Conservation (phyloP, 306 rosid species). For the Rosa persica region DNA sequence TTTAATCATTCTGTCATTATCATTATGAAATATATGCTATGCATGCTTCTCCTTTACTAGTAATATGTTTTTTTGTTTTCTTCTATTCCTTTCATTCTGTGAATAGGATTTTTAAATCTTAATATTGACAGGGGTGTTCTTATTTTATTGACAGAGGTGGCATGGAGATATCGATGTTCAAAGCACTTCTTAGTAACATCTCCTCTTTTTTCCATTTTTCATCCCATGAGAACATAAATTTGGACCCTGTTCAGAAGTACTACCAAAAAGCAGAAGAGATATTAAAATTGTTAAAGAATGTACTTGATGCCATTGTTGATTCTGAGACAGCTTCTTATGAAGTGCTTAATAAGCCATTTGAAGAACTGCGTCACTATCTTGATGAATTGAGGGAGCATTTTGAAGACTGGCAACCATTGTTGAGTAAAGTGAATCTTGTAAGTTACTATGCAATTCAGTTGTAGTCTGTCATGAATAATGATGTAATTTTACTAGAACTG, state of each 20-base stretch:
- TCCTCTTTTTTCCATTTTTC: slow-evolving; percentile 72
- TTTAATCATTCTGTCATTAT: not conserved
- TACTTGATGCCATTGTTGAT: slow-evolving; percentile 67
- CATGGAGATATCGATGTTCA: slow-evolving; percentile 85
- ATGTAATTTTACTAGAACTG: slow-evolving; percentile 15
- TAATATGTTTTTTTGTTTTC: not conserved
- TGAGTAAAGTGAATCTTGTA: slow-evolving; percentile 90
- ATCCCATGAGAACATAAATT: slow-evolving; percentile 54
- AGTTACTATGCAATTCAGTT: slow-evolving; percentile 38
- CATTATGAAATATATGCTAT: not conserved
- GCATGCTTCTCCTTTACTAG: not conserved
- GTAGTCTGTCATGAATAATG: slow-evolving; percentile 8
- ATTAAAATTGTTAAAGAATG: slow-evolving; percentile 73
- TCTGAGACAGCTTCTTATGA: slow-evolving; percentile 69
- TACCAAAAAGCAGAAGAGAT: slow-evolving; percentile 70
- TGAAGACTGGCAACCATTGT: slow-evolving; percentile 75
- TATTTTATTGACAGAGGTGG: slow-evolving; percentile 57
- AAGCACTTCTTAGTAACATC: slow-evolving; percentile 58
- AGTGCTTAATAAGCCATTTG: slow-evolving; percentile 54
- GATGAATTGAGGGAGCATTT: slow-evolving; percentile 73
- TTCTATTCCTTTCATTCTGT: not conserved
- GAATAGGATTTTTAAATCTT: slow-evolving; percentile 14
- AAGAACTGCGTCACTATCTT: slow-evolving; percentile 61
- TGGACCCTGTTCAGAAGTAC: slow-evolving; percentile 69
- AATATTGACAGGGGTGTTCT: not conserved